Evolutionary conservation across 2,329 filamentous ascomycete species (phyloP).

Genomic region (Alternaria arbusti): DNA sequence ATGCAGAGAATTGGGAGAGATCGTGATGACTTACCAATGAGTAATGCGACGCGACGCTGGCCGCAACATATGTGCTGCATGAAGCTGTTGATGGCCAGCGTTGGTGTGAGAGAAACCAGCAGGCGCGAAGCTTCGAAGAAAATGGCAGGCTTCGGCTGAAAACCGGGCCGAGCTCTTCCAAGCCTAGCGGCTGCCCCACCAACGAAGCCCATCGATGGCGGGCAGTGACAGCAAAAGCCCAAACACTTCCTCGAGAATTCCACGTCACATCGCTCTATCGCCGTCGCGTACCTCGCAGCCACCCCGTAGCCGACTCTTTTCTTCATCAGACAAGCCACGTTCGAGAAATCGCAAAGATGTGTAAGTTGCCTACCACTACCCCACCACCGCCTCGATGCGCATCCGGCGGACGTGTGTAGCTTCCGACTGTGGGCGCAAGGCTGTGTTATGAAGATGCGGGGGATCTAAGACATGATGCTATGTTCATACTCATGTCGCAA

Average conservation of each 20-base stretch:
- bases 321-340: neutral
- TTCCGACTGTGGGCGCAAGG: neutral
- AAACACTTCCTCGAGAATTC: slow-evolving; percentile 22
- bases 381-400: slow-evolving; percentile 12
- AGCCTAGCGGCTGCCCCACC: slow-evolving; percentile 34
- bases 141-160: slow-evolving; percentile 23
- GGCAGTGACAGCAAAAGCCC: slow-evolving; percentile 30
- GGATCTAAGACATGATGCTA: too few relatives aligned
- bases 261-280: slow-evolving; percentile 8
- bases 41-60: neutral
- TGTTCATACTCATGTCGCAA: neutral
- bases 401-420: neutral
- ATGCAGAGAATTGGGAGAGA: slow-evolving; percentile 1
- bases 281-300: slow-evolving; percentile 12
- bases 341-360: slow-evolving; percentile 13
- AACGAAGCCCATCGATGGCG: slow-evolving; percentile 26
- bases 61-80: neutral
- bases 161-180: slow-evolving; percentile 22
- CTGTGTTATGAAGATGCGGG: neutral
- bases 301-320: neutral
- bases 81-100: slow-evolving; percentile 2
- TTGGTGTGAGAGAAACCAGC: slow-evolving; percentile 19
- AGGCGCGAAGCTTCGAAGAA: slow-evolving; percentile 17
- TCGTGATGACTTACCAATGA: slow-evolving; percentile 24
- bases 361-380: slow-evolving; percentile 14